phyloP scores from a whole-genome alignment of 768 basidiomycete genomes.

The Rhodotorula toruloides region DNA sequence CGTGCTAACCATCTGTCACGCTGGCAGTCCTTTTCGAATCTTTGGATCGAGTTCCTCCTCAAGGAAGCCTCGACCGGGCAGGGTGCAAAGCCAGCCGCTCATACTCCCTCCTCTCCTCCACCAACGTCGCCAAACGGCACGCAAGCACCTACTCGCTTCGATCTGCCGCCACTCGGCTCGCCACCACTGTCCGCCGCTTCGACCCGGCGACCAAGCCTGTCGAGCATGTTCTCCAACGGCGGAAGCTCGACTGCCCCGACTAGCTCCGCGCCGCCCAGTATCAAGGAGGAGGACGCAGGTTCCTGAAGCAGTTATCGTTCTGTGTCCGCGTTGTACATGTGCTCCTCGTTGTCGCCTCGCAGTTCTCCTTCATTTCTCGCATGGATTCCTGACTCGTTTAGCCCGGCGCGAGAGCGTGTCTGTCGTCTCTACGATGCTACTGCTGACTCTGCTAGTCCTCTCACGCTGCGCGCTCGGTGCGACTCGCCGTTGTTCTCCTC shows the following conservation, averaged over 20 bases:
- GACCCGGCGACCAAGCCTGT: constrained; percentile 21
- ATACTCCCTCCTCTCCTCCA: not conserved
- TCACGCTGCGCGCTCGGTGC: no score
- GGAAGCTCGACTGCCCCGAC: constrained; percentile 23
- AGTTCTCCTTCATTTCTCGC: no score
- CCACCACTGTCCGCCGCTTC: constrained; percentile 9
- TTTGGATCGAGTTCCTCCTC: constrained; percentile 96
- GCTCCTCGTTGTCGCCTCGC: not conserved
- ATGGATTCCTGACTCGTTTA: no score
- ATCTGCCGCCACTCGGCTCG: constrained; percentile 28
- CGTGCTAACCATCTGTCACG: not conserved
- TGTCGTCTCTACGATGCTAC: no score
- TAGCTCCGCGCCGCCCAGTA: constrained; percentile 24
- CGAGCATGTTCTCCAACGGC: constrained; percentile 18
- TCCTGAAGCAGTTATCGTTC: not conserved
- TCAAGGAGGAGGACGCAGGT: constrained; percentile 26
- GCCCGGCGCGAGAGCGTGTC: no score
- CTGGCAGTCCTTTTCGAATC: constrained; percentile 81
- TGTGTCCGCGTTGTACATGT: not conserved
- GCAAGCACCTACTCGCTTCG: constrained; percentile 5
- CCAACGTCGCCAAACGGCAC: not conserved
- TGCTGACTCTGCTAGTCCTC: no score
- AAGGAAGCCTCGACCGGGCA: constrained; percentile 73
- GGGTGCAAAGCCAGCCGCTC: not conserved
- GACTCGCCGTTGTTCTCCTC: no score